These are phyloP conservation scores for Tricholomella constricta DNA, from an alignment of 768 basidiomycete genomes.

Conservation along the genomic window DNA sequence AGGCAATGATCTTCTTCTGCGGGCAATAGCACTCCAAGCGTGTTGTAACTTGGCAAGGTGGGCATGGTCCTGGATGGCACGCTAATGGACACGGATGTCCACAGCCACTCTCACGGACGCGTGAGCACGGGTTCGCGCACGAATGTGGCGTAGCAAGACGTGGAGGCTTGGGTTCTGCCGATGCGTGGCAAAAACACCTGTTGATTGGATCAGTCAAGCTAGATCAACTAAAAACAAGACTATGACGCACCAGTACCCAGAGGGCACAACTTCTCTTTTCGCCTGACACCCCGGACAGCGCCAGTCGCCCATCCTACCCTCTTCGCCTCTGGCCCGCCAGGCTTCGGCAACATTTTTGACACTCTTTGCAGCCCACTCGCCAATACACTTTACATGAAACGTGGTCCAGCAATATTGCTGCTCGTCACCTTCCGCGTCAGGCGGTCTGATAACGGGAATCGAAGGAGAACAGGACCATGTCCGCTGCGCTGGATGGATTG, in stretches of 20 bases:
- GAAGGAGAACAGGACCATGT: conserved; percentile 88
- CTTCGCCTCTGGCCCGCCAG: conserved; percentile 69
- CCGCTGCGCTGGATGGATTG: conserved; percentile 75
- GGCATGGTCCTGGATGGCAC: conserved; percentile 97
- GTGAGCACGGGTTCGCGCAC: conserved; percentile 70
- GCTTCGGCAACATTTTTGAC: conserved; percentile 73
- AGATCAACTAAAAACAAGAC: background rate
- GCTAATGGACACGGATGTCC: conserved; percentile 79
- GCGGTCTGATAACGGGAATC: conserved; percentile 40
- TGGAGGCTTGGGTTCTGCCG: conserved; percentile 69
- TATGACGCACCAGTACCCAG: conserved; percentile 60
- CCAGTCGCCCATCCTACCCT: conserved; percentile 74
- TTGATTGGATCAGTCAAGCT: conserved; percentile 14
- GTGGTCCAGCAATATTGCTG: conserved; percentile 84
- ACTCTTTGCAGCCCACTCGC: conserved; percentile 84
- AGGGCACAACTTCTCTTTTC: conserved; percentile 66
- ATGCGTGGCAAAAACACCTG: conserved; percentile 85
- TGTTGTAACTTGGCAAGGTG: conserved; percentile 84
- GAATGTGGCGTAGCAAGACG: conserved; percentile 77
- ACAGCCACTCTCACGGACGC: conserved; percentile 59
- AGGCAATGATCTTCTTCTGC: conserved; percentile 56
- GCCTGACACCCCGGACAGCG: conserved; percentile 93
- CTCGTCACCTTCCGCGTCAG: conserved; percentile 30
- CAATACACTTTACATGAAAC: conserved; percentile 89
- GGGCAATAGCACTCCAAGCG: conserved; percentile 79